These are phyloP conservation scores for Coniochaeta hoffmannii DNA, from an alignment of 2,329 filamentous ascomycete genomes.

Conservation along the genomic window DNA sequence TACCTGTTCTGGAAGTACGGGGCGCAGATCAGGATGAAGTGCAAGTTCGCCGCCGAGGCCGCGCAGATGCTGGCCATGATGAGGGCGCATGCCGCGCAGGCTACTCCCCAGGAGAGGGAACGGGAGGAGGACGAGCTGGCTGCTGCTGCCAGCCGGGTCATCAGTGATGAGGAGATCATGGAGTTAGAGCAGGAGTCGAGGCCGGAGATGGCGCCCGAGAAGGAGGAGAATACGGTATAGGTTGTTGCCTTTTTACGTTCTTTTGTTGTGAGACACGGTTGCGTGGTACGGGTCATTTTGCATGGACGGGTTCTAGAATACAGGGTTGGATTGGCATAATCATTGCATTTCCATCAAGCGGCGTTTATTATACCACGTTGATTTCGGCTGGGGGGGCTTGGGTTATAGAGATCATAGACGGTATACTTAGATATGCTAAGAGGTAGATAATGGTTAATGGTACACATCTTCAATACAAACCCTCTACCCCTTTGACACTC, in stretches of 20 bases:
- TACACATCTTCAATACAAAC: no score
- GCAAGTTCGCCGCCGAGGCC: constrained; percentile 63
- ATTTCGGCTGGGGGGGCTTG: background rate
- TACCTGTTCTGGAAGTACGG: constrained; percentile 73
- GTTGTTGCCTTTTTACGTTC: background rate
- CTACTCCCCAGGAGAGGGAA: background rate
- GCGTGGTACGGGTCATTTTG: background rate
- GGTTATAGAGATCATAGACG: background rate
- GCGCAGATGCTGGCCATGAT: constrained; percentile 49
- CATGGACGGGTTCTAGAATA: background rate
- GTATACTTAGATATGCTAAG: no score
- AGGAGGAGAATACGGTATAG: background rate
- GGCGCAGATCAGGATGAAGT: constrained; percentile 51
- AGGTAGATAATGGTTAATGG: background rate
- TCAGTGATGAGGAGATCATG: constrained; percentile 20
- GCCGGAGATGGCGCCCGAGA: background rate
- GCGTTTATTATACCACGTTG: background rate
- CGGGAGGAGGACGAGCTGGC: constrained; percentile 9
- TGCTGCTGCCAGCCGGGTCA: background rate
- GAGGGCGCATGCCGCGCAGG: constrained; percentile 13
- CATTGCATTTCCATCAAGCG: background rate
- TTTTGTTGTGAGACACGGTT: background rate
- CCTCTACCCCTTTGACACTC: background rate
- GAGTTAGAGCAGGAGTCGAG: background rate
- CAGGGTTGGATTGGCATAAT: background rate